Base-by-base conservation (phyloP, 306 rosid species). In the Ziziphus jujuba region DNA sequence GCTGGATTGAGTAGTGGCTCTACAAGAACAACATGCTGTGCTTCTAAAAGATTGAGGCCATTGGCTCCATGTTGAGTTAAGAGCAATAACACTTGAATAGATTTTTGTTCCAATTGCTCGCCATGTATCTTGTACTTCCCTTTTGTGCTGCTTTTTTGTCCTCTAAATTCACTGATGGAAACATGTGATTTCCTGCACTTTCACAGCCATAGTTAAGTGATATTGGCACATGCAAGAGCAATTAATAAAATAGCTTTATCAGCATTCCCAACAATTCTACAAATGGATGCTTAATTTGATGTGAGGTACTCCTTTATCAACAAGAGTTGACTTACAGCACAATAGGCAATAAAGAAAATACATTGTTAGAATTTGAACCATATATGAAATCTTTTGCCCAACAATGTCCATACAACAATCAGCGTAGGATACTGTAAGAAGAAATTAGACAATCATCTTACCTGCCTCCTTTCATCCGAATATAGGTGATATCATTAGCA, bases 401-500 rank as follows among this genome's bases (percentile, higher is more conserved):
- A 9, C 23, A 62, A 13, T n/a, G 4, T 23, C 20, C 2, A 17
- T 14, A 25, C 16, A 55, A 15, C 47, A 5, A 24, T 15, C 24
- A 63, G 12, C 45, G 17, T 23, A 36, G 16, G 23, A 17, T 50
- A 50, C 22, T 20, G 14, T 19, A 59, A 56, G 10, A 34, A 51
- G 57, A 11, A 17, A 50, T 56, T 52, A n/a, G n/a, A 55, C 52
- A 67, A 54, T 65, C 69, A 22, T 60, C 77, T 70, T 71, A 88
- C 97, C 98, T 93, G 87, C 98, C 98, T 63, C 98, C 98, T 72
- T 93, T 93, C 98, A 93, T 88, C 61, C 91, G 86, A 67, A 86
- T 61, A 74, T 17, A 84, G 67, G 85, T 81, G 66, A 90, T 86
- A 63, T 59, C 69, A 68, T 90, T 93, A 47, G 89, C 82, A 40